Conservation (phyloP, 495 filamentous ascomycete genomes). For the Penicillium longicatenatum region DNA sequence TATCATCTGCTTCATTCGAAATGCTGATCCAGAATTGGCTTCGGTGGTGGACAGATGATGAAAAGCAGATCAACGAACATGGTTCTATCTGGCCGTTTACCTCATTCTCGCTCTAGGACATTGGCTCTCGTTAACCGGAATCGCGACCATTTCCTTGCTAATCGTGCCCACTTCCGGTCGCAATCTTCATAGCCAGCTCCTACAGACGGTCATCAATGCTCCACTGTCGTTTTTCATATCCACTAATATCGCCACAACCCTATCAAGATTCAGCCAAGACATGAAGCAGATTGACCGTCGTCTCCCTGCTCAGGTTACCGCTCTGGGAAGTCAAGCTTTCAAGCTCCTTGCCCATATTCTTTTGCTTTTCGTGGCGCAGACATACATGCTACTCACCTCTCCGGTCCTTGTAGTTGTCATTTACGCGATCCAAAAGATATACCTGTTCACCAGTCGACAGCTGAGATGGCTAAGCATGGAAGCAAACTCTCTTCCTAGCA, state of each 20-base stretch:
- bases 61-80: background rate
- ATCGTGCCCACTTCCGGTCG: constrained; percentile 1
- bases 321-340: background rate
- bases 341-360: background rate
- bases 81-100: background rate
- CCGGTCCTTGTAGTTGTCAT: background rate
- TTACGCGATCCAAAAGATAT: background rate
- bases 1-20: background rate
- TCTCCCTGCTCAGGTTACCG: background rate
- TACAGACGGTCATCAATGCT: background rate
- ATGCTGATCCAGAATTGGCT: constrained; percentile 7
- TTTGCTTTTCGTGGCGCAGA: background rate
- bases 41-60: constrained; percentile 3
- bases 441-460: background rate
- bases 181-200: background rate
- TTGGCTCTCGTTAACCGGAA: constrained; percentile 1
- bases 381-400: background rate
- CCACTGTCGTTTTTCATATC: background rate
- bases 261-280: constrained; percentile 2
- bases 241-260: background rate
- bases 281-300: constrained; percentile 2
- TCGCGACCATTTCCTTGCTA: background rate
- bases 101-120: background rate
- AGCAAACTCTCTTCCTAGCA: background rate
- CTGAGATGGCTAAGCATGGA: background rate